Conservation (phyloP, 176 grass and related monocot species). For the Phoenix roebelenii region DNA sequence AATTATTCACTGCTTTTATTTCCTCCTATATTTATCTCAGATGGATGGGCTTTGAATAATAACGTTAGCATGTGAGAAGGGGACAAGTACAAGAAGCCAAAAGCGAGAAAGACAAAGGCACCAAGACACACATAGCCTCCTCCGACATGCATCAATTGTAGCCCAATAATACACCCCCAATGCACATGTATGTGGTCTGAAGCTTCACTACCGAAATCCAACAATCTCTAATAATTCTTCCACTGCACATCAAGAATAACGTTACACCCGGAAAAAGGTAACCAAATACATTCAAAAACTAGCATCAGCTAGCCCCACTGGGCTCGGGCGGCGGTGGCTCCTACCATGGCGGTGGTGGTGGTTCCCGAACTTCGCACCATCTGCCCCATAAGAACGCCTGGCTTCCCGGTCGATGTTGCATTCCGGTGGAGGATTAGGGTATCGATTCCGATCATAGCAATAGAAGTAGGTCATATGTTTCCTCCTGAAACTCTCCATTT, state of each 20-base stretch:
- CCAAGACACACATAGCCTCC: neutral
- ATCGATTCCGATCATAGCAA: constrained; percentile 3
- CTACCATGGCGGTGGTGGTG: neutral
- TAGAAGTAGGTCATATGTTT: constrained; percentile 14
- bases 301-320: neutral
- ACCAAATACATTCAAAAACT: neutral
- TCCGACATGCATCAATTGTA: neutral
- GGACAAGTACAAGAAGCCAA: no score
- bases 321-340: neutral
- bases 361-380: constrained; percentile 1
- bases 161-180: constrained; percentile 5
- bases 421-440: neutral
- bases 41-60: no score
- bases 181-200: neutral
- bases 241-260: constrained; percentile 1
- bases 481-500: constrained; percentile 1
- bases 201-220: neutral
- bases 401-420: neutral
- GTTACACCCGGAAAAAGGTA: neutral
- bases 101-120: neutral
- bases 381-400: neutral
- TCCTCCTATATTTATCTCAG: no score
- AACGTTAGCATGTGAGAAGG: no score
- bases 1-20: no score
- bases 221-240: neutral